Percentiles rank a stretch among this genome's conserved stretches.
phyloP scores from a whole-genome alignment of 192 early-diverging fungal genomes.

The Chytriomyces sp. region DNA sequence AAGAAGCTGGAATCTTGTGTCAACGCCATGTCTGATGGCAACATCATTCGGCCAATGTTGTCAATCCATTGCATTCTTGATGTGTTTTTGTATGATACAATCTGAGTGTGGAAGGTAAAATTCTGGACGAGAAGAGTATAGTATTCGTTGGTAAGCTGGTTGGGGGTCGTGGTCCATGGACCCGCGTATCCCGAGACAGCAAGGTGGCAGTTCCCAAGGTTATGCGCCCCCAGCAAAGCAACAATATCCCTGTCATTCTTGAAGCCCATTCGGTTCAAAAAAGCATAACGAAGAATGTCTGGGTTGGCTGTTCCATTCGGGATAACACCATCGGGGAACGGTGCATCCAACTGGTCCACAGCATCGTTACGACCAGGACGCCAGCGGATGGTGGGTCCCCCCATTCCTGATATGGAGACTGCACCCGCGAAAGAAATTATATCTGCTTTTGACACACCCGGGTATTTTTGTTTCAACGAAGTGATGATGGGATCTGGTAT shows the following conservation, averaged over 20 bases:
- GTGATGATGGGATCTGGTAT: not conserved
- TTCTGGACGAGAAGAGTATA: not conserved
- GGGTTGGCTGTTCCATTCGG: not conserved
- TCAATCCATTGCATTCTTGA: not conserved
- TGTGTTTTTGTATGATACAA: not conserved
- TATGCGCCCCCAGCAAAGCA: slow-evolving; percentile 71
- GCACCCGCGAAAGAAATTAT: not conserved
- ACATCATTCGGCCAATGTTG: not conserved
- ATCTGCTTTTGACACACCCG: not conserved
- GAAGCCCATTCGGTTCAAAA: slow-evolving; percentile 36
- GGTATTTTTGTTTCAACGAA: not conserved
- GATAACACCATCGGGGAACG: not conserved
- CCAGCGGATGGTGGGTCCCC: slow-evolving; percentile 69
- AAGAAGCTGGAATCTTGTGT: not conserved
- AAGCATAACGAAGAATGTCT: not conserved
- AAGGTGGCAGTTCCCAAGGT: slow-evolving; percentile 62
- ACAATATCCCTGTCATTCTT: slow-evolving; percentile 73
- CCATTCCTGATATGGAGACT: slow-evolving; percentile 8
- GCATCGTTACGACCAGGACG: slow-evolving; percentile 51
- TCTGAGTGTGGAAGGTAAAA: not conserved
- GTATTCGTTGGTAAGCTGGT: not conserved
- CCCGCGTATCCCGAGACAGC: slow-evolving; percentile 48
- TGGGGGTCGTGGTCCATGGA: not conserved
- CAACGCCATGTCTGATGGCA: slow-evolving; percentile 7
- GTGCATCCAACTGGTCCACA: not conserved